Conservation (phyloP, 352 stramenopile species). For the Globisporangium camurandrum region DNA sequence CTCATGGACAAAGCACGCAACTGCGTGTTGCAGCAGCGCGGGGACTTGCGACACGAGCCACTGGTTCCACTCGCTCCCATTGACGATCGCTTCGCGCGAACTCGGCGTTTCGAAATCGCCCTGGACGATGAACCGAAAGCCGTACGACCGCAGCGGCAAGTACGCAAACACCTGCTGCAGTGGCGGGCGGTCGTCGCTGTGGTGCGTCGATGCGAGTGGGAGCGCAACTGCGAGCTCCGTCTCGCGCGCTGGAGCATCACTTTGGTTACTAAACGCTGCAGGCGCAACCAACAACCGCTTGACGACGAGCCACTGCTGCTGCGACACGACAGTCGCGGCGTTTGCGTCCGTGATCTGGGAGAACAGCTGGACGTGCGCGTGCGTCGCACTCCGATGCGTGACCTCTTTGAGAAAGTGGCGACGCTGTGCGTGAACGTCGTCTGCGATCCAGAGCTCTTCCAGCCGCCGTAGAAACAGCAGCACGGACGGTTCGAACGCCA, state of each 20-base stretch:
- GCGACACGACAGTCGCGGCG: slow-evolving; percentile 8
- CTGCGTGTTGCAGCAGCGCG: slow-evolving; percentile 26
- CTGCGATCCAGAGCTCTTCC: slow-evolving; percentile 44
- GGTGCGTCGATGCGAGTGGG: slow-evolving; percentile 15
- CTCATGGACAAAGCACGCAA: slow-evolving; percentile 14
- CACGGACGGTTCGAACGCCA: slow-evolving; percentile 68
- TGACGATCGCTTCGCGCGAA: slow-evolving; percentile 76
- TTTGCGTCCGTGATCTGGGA: slow-evolving; percentile 17
- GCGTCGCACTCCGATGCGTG: not conserved
- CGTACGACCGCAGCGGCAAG: slow-evolving; percentile 70
- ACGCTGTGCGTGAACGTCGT: slow-evolving; percentile 23
- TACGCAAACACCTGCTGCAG: slow-evolving; percentile 83
- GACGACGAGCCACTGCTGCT: slow-evolving; percentile 62
- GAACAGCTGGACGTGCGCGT: slow-evolving; percentile 32
- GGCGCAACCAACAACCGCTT: slow-evolving; percentile 27
- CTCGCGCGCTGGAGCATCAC: slow-evolving; percentile 9
- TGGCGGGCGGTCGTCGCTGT: slow-evolving; percentile 25
- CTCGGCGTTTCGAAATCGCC: slow-evolving; percentile 83
- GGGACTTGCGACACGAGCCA: slow-evolving; percentile 76
- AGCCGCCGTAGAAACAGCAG: slow-evolving; percentile 77
- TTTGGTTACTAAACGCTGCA: slow-evolving; percentile 11
- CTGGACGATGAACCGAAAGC: slow-evolving; percentile 82
- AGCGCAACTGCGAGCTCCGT: slow-evolving; percentile 59
- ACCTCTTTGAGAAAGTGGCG: slow-evolving; percentile 40
- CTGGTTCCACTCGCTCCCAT: slow-evolving; percentile 84